These are phyloP conservation scores for Lepiota venenata DNA, from an alignment of 768 basidiomycete genomes.

Conservation along the genomic window DNA sequence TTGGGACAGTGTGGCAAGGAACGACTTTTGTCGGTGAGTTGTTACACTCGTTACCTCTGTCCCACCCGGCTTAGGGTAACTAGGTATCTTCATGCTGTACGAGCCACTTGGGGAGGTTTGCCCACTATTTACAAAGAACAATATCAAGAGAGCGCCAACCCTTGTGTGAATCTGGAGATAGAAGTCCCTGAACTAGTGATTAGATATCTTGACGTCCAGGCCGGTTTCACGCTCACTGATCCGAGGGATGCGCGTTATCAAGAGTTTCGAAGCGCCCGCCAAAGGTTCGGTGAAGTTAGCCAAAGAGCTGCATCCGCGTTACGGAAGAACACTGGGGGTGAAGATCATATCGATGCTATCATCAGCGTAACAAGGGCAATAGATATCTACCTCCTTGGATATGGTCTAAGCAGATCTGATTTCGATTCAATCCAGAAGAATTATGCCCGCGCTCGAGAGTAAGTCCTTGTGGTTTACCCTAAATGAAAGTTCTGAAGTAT, in stretches of 20 bases:
- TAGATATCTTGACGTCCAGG: constrained; percentile 59
- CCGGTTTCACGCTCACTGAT: constrained; percentile 74
- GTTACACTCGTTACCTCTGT: neutral
- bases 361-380: constrained; percentile 68
- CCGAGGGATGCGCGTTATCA: constrained; percentile 74
- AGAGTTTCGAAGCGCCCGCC: constrained; percentile 50
- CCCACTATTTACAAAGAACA: constrained; percentile 62
- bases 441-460: constrained; percentile 62
- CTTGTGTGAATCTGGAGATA: constrained; percentile 55
- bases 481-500: constrained; percentile 26
- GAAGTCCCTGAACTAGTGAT: constrained; percentile 75
- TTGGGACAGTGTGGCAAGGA: constrained; percentile 67
- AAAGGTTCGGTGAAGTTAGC: constrained; percentile 64
- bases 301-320: constrained; percentile 65
- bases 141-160: constrained; percentile 53
- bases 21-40: constrained; percentile 80
- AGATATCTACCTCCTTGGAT: constrained; percentile 71
- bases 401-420: constrained; percentile 56
- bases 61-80: constrained; percentile 1
- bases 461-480: constrained; percentile 18
- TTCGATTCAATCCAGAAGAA: constrained; percentile 67
- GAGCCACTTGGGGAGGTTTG: constrained; percentile 76
- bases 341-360: constrained; percentile 87
- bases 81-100: constrained; percentile 65
- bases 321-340: constrained; percentile 57